Conservation (phyloP, 2,329 filamentous ascomycete genomes). For the Paramyrothecium sp. region DNA sequence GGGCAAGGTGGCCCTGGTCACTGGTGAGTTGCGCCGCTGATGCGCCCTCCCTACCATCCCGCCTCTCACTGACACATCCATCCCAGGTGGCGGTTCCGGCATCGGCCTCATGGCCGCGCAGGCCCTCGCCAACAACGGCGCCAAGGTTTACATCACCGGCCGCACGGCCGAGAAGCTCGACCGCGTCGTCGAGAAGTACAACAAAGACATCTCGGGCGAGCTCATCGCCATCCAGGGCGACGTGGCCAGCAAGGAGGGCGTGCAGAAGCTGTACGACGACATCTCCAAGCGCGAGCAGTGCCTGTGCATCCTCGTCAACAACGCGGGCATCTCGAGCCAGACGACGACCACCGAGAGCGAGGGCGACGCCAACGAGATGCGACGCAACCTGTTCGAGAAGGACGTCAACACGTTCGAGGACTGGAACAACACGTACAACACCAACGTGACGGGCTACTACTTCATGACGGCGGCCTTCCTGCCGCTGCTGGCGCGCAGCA, state of each 20-base stretch:
- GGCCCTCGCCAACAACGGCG: slow-evolving; percentile 64
- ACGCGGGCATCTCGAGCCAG: slow-evolving; percentile 61
- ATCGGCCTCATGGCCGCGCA: slow-evolving; percentile 70
- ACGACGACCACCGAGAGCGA: slow-evolving; percentile 54
- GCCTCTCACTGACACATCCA: background rate
- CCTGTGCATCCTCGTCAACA: slow-evolving; percentile 67
- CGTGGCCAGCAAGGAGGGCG: slow-evolving; percentile 60
- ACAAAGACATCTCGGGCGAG: slow-evolving; percentile 49
- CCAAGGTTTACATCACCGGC: slow-evolving; percentile 70
- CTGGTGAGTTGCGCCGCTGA: slow-evolving; percentile 36
- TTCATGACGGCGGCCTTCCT: slow-evolving; percentile 63
- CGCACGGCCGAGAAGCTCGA: slow-evolving; percentile 63
- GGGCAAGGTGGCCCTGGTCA: slow-evolving; percentile 43
- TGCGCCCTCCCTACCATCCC: too few relatives aligned
- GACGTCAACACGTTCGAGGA: slow-evolving; percentile 58
- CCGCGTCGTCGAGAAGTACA: slow-evolving; percentile 55
- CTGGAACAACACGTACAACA: slow-evolving; percentile 71
- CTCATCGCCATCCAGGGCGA: slow-evolving; percentile 62
- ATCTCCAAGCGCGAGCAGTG: slow-evolving; percentile 53
- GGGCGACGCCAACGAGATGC: slow-evolving; percentile 46
- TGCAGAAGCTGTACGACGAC: slow-evolving; percentile 56
- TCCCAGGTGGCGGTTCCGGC: slow-evolving; percentile 52
- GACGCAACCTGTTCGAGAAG: slow-evolving; percentile 65
- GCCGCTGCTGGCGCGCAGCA: slow-evolving; percentile 56
- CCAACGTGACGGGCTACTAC: slow-evolving; percentile 71